These are phyloP conservation scores for Acanthamoeba royreba DNA, from an alignment of 208 protist species.

Conservation along the genomic window DNA sequence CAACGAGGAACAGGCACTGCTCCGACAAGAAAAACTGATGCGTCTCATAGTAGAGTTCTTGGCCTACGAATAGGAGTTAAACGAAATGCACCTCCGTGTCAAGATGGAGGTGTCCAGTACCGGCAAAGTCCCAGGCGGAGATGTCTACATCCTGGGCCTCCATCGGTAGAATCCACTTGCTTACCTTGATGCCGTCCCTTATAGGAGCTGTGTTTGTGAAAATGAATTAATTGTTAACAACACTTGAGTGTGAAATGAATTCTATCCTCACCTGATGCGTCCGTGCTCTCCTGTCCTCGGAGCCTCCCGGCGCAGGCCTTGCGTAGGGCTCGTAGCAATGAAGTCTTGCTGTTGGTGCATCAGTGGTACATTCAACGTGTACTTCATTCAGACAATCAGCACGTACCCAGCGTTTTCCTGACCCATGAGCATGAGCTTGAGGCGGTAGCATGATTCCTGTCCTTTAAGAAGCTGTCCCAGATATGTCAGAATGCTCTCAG, in stretches of 20 bases:
- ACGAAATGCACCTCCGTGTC: not conserved
- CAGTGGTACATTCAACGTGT: too few relatives aligned
- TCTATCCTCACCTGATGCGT: too few relatives aligned
- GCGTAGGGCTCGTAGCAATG: not conserved
- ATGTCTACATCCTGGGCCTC: not conserved
- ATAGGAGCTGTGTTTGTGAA: not conserved
- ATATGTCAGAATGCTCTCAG: not conserved
- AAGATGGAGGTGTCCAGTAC: not conserved
- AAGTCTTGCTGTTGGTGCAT: conserved; percentile 12
- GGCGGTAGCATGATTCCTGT: not conserved
- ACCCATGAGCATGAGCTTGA: conserved; percentile 17
- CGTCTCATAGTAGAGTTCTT: not conserved
- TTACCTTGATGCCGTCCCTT: conserved; percentile 20
- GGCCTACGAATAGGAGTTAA: too few relatives aligned
- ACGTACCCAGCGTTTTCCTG: conserved; percentile 12
- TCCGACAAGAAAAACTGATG: conserved; percentile 18
- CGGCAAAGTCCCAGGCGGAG: conserved; percentile 1
- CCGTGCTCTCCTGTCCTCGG: not conserved
- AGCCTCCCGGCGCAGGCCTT: too few relatives aligned
- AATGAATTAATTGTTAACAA: too few relatives aligned
- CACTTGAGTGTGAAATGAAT: too few relatives aligned
- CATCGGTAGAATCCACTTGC: not conserved
- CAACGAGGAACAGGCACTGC: not conserved
- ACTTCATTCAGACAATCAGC: too few relatives aligned
- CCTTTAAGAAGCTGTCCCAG: not conserved